phyloP scores from a whole-genome alignment of 1,284 basidiomycete species.

The Papiliotrema fonsecae region DNA sequence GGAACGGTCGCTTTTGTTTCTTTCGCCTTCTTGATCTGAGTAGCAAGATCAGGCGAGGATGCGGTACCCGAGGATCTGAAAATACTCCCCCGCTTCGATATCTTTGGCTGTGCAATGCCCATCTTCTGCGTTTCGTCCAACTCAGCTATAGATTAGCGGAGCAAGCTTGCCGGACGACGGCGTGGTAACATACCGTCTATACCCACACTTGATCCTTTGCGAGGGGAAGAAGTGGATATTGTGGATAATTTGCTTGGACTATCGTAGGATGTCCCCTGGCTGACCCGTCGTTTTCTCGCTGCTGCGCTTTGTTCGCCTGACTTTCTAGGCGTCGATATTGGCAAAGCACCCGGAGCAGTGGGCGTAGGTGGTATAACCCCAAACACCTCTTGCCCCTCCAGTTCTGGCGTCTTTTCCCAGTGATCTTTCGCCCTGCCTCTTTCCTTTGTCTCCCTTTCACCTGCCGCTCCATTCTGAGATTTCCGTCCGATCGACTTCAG shows the following conservation, averaged over 20 bases:
- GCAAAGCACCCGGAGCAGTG: too few species aligned
- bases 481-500: constrained; percentile 6
- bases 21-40: constrained; percentile 71
- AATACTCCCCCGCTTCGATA: constrained; percentile 65
- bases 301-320: constrained; percentile 5
- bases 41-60: constrained; percentile 80
- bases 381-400: background rate
- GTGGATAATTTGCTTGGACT: constrained; percentile 10
- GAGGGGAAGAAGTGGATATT: constrained; percentile 2
- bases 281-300: constrained; percentile 8
- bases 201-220: constrained; percentile 24
- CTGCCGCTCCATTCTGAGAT: background rate
- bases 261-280: constrained; percentile 3
- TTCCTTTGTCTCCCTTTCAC: background rate
- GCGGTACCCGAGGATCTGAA: constrained; percentile 81
- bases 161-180: background rate
- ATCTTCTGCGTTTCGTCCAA: constrained; percentile 7
- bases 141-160: background rate
- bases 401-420: background rate
- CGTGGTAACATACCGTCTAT: constrained; percentile 32
- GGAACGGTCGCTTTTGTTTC: constrained; percentile 48
- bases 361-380: constrained; percentile 31
- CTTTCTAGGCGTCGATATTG: background rate
- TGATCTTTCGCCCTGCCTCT: background rate
- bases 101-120: constrained; percentile 28